Evolutionary conservation across 257 asterid species (phyloP), one percentile per base, ranked within the genome.

Genomic region (Petrea volubilis): DNA sequence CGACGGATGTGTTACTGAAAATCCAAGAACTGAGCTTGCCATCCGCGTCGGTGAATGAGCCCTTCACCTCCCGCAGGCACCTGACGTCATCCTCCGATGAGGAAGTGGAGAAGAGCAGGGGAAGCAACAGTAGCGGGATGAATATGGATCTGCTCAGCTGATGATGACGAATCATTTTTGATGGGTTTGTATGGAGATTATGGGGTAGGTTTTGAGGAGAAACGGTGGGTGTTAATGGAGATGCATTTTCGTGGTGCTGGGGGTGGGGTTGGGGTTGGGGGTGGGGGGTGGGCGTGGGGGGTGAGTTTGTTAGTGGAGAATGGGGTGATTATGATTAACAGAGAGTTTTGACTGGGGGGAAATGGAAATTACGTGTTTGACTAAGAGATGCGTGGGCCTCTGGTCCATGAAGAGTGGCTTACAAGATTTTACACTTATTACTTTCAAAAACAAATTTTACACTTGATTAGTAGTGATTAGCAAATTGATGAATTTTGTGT

Each of bases 21-120:
- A 43, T 66, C 98, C 98, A 92, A 0, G 86, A 77, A 18, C 2
- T 43, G 40, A 90, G 85, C 64, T 62, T 82, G 5, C 73, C 80
- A 55, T 15, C 72, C 7, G 93, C 74, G 65, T 92, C 96, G 1
- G 59, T 31, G 50, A 88, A 71, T 2, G 94, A 86, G 59, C 1
- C 73, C 80, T 68, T 86, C 53, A 92, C 80, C 1, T 86, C 92
- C 25, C 76, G 86, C 71, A 92, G 79, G 73, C 98, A 92, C 76
- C 56, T 79, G 41, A 86, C 82, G 70, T 92, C 98, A 59, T 92
- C 98, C 70, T 88, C 91, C 3, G 82, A 73, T 14, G 17, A 40
- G 12, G 73, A 68, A 25, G 25, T 15, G 68, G 72, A 55, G 64
- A 72, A 65, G n/a, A 77, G 74, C 71, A 79, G 70, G 60, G 31